Percentiles rank a stretch among this genome's conserved stretches.
Evolutionary conservation across 176 grass and related monocot genomes (phyloP).

Genomic region (Ensete ventricosum): DNA sequence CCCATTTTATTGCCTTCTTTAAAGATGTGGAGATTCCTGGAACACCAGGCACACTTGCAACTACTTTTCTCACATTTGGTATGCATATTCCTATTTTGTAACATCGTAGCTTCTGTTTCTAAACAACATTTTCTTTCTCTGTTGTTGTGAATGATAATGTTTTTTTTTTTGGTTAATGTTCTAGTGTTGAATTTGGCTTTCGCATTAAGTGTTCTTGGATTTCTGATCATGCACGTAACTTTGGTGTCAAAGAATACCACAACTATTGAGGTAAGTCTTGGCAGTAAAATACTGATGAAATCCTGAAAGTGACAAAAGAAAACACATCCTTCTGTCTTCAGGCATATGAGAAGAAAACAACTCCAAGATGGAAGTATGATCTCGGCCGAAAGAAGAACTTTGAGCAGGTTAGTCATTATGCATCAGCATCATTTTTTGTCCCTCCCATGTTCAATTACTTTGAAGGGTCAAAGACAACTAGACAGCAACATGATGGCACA

Average conservation of each 20-base stretch:
- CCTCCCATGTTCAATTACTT: too few species aligned
- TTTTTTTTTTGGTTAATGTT: constrained; percentile 10
- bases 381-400: constrained; percentile 90
- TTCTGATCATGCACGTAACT: constrained; percentile 94
- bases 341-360: constrained; percentile 96
- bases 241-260: constrained; percentile 79
- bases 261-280: constrained; percentile 68
- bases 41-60: constrained; percentile 81
- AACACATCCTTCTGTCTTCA: constrained; percentile 17
- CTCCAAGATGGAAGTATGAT: constrained; percentile 83
- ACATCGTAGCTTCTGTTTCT: neutral
- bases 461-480: too few species aligned
- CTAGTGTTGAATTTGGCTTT: constrained; percentile 87
- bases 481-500: too few species aligned
- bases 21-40: constrained; percentile 74
- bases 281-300: too few species aligned
- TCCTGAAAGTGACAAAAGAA: neutral
- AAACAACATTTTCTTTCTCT: constrained; percentile 7
- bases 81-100: constrained; percentile 20
- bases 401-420: constrained; percentile 45
- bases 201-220: constrained; percentile 72
- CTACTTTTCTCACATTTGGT: constrained; percentile 94
- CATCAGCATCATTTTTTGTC: neutral
- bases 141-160: neutral
- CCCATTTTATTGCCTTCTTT: constrained; percentile 93